phyloP scores from a whole-genome alignment of 1,284 basidiomycete species.

The Neolentinus lepideus region DNA sequence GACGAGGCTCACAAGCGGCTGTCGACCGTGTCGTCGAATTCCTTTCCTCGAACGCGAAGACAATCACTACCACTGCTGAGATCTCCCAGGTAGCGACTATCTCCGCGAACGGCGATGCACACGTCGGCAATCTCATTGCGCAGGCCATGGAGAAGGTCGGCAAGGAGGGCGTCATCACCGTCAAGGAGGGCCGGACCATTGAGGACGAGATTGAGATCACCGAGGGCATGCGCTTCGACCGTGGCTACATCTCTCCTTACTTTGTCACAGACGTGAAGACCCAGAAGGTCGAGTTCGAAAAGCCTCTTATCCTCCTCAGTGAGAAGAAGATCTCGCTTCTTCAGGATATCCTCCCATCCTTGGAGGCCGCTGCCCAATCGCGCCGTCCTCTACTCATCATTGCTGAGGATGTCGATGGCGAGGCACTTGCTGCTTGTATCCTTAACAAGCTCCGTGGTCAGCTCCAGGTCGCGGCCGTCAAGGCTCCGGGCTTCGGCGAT shows the following conservation, averaged over 20 bases:
- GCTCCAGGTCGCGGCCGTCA: conserved; percentile 88
- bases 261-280: conserved; percentile 98
- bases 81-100: conserved; percentile 99
- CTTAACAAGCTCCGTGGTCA: conserved; percentile 99
- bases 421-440: conserved; percentile 95
- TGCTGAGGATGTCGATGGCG: conserved; percentile 96
- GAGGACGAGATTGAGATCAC: conserved; percentile 99
- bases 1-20: conserved; percentile 92
- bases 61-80: conserved; percentile 95
- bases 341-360: conserved; percentile 92
- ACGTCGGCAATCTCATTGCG: conserved; percentile 95
- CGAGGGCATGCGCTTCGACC: conserved; percentile 99
- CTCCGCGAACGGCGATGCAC: conserved; percentile 93
- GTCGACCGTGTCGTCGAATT: conserved; percentile 94
- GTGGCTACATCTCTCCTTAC: conserved; percentile 97
- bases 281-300: conserved; percentile 97
- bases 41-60: conserved; percentile 86
- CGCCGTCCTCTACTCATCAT: conserved; percentile 94
- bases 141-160: conserved; percentile 99
- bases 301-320: conserved; percentile 87
- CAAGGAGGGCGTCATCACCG: conserved; percentile 99
- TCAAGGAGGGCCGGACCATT: conserved; percentile 97
- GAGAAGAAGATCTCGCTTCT: conserved; percentile 98
- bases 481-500: conserved; percentile 98
- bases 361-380: conserved; percentile 88